A percentile compares a stretch with the other conserved stretches of the same genome.
phyloP scores from a whole-genome alignment of 345 rosid genomes.

The Moricandia arvensis region DNA sequence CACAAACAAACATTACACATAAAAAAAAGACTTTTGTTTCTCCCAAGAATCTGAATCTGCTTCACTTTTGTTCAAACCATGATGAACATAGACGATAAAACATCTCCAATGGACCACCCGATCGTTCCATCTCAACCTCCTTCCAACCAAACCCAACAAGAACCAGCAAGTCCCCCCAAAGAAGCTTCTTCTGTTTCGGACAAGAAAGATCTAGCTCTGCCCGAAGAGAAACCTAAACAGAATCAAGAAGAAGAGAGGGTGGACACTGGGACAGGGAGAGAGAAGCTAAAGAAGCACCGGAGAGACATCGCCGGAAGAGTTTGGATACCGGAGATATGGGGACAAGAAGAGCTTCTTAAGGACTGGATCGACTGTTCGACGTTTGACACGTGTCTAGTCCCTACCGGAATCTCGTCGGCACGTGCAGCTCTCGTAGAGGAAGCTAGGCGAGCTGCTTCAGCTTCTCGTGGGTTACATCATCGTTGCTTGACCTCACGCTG shows the following conservation, averaged over 20 bases:
- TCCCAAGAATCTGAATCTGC: slow-evolving; percentile 31
- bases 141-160: slow-evolving; percentile 19
- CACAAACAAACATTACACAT: slow-evolving; percentile 3
- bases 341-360: slow-evolving; percentile 73
- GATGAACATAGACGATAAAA: slow-evolving; percentile 25
- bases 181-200: slow-evolving; percentile 7
- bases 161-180: background rate
- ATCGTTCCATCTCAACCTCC: slow-evolving; percentile 15
- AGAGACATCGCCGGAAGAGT: slow-evolving; percentile 64
- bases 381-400: slow-evolving; percentile 56
- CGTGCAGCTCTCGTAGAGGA: slow-evolving; percentile 63
- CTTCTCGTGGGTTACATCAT: slow-evolving; percentile 46
- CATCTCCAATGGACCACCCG: slow-evolving; percentile 24
- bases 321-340: slow-evolving; percentile 94
- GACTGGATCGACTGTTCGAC: slow-evolving; percentile 79
- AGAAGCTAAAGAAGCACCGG: slow-evolving; percentile 47
- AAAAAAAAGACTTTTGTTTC: background rate
- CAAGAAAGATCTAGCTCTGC: slow-evolving; percentile 1
- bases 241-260: slow-evolving; percentile 23
- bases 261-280: slow-evolving; percentile 43
- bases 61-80: slow-evolving; percentile 23
- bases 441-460: slow-evolving; percentile 57
- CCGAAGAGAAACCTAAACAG: slow-evolving; percentile 7
- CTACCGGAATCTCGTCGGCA: slow-evolving; percentile 59
- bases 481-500: slow-evolving; percentile 50